Evolutionary conservation across 768 basidiomycete genomes (phyloP), one percentile per base, ranked within the genome.

Genomic region (Boletus bicolor): DNA sequence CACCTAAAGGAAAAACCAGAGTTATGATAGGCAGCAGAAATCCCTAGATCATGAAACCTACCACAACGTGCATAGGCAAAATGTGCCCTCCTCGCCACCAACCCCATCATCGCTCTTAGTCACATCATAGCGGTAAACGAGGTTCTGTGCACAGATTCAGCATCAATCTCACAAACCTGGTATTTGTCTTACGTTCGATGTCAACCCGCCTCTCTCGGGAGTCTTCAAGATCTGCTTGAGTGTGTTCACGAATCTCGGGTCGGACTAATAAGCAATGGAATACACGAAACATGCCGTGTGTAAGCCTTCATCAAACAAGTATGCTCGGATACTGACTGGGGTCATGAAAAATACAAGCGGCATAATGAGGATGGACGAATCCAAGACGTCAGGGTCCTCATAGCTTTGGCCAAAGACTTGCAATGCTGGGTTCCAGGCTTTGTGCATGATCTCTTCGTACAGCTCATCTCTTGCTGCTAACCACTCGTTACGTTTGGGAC

Each of bases 41-140:
- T 15, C 49, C 15, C 14, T 2, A 15, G 17, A 50, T 30, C 6
- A 8, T 10, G 26, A 19, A 45, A 69, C 75, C 7, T 49, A 88
- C 90, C 89, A 92, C 7, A 92, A 70, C 0, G 89, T 91, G 65
- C 92, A 94, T 45, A 98, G 75, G 57, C 91, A 92, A 73, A 98
- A 97, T 0, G 91, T 94, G 2, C 95, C 95, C 72, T 97, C 95
- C 60, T 96, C 92, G 1, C 95, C 94, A 2, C 96, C 95, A 12
- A 98, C 93, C 7, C 96, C 96, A 63, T 98, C 96, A 54, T 90
- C 87, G 0, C 91, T 85, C 68, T 89, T 89, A 26, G 70, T 74
- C 12, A 89, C 86, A 67, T 98, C 93, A 70, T 98, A 98, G 8
- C 95, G 85, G 67, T 89, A 96, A 7, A 93, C 89, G 10, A 93